Evolutionary conservation across 192 early-diverging fungal genomes (phyloP).

Genomic region (Backusella psychrophila): DNA sequence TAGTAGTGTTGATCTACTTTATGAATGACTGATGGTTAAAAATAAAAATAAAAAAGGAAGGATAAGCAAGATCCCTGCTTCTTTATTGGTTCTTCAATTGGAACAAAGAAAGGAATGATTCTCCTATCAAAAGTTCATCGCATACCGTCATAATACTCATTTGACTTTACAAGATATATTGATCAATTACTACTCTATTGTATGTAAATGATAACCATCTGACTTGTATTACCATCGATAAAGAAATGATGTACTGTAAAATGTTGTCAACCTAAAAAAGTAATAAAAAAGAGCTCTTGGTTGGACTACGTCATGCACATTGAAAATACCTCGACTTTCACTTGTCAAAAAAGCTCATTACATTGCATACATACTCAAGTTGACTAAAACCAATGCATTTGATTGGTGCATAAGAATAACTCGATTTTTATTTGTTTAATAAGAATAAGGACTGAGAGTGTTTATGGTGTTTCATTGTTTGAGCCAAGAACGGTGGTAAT

Average conservation of each 20-base stretch:
- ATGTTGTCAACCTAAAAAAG: background rate
- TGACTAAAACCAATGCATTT: background rate
- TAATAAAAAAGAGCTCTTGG: too few relatives aligned
- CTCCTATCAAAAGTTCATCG: background rate
- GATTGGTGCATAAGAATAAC: background rate
- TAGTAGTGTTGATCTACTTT: background rate
- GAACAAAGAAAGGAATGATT: background rate
- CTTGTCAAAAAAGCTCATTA: background rate
- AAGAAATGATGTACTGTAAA: background rate
- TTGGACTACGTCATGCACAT: too few relatives aligned
- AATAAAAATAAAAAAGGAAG: background rate
- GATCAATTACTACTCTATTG: background rate
- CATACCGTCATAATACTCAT: background rate
- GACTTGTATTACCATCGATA: too few relatives aligned
- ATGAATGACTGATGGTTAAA: background rate
- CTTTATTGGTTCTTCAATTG: slow-evolving; percentile 5
- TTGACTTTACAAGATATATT: background rate
- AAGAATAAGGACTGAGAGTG: too few relatives aligned
- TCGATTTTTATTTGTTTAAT: background rate
- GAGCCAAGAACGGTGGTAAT: too few relatives aligned
- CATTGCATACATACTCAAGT: background rate
- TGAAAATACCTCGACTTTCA: background rate
- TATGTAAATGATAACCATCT: too few relatives aligned
- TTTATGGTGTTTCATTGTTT: too few relatives aligned
- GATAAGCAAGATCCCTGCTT: background rate